Evolutionary conservation across 257 asterid genomes (phyloP), one percentile per base, ranked within the genome.

Genomic region (Solanum etuberosum): DNA sequence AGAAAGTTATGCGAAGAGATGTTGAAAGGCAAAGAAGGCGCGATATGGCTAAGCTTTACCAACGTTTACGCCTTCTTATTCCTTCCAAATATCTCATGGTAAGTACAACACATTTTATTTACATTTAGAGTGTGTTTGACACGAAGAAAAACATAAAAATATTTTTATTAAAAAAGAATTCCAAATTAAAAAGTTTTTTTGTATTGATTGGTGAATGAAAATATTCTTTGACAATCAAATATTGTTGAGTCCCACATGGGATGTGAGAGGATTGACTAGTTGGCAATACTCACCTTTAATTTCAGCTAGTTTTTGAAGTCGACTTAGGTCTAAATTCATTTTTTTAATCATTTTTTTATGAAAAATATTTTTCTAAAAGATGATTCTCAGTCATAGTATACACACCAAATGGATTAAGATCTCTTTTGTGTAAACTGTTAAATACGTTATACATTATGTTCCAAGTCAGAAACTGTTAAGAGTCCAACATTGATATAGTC

Each of bases 11-110:
- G 34, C 14, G 87, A 20, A 51, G 84, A 77, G 84, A 86, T 11
- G 84, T 86, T 71, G 87, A 86, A 48, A 40, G 87, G 57, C 87
- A 86, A 32, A 37, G 87, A 59, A 71, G 87, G 25, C 43, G 82
- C 3, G 87, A 86, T 74, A 86, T 86, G 87, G 84, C 83, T 46
- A 18, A 42, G 5, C 87, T 86, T 72, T 86, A 86, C 27, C 80
- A 72, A 14, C 65, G 29, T 46, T 68, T 86, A 10, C 71, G 80
- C 34, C 48, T 57, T 25, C 82, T 86, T 21, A 86, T 86, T 42
- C 87, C 87, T 48, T 71, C 42, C 6, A 38, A 86, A 13, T 86
- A 86, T 71, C 80, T 86, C 83, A 9, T 70, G 83, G 87, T 86
- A 5, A 20, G 87, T 71, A 61, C 32, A 77, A 21, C 27, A n/a